Evolutionary conservation across 2,329 filamentous ascomycete species (phyloP), one percentile per base, ranked within the genome.

Genomic region (Thermothelomyces thermophilus): DNA sequence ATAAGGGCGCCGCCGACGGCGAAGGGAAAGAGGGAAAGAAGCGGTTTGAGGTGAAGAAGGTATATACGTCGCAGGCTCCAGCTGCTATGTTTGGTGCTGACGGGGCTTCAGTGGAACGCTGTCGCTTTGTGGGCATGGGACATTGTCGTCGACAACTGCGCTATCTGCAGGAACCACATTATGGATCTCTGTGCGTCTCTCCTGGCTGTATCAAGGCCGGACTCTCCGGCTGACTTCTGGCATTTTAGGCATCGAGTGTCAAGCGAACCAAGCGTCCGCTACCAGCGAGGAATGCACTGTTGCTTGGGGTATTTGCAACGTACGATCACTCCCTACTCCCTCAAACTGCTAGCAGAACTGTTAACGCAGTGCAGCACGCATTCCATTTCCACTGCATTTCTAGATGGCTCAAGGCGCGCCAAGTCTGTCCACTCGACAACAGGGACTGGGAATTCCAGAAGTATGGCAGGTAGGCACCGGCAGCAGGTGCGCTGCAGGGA

Each of bases 381-480:
- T 98, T 98, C 77, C 93, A 98, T 71, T 98, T 98, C 73, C 93
- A 98, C 74, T 98, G 93, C 75, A 98, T 98, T 66, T 97, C 93
- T 11, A 82, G 93, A 71, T 98, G 93, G 93, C 76, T 98, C 52
- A 98, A 98, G 78, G 95, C 93, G n/a, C 84, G 93, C 66, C 93
- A 97, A 67, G 93, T 98, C 43, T 98, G 93, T 66, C 93, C 93
- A 14, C 76, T 98, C 39, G 93, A 98, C 73, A 98, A 98, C 73
- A 79, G 91, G 62, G 93, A 98, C 70, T 98, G 93, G 93, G 93
- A 98, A 68, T 98, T 97, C 76, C 93, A 98, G 72, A 98, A 97
- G 70, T 98, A 98, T 67, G 93, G 93, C 58, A 79, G 81, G 60
- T 84, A 69, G 33, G 17, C 24, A 24, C 9, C 9, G 34, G 5